Conservation (phyloP, 495 filamentous ascomycete species). For the Daldinia grandis region DNA sequence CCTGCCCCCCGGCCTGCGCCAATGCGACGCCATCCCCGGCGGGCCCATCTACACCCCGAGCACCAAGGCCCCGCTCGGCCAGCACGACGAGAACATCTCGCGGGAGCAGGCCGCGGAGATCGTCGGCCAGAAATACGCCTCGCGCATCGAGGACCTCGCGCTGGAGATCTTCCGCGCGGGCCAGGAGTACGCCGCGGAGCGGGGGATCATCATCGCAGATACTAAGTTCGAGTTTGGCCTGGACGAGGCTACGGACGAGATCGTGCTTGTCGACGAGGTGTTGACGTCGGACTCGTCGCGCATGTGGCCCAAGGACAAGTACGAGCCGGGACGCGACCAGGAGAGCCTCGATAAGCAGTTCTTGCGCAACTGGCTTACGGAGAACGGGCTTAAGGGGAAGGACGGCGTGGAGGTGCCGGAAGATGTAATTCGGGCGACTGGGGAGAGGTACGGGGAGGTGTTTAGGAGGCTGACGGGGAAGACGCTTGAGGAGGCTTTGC, state of each 20-base stretch:
- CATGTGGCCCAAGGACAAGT: slow-evolving; percentile 82
- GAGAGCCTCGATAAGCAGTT: slow-evolving; percentile 91
- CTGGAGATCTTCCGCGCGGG: slow-evolving; percentile 78
- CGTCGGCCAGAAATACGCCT: slow-evolving; percentile 78
- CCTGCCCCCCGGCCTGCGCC: slow-evolving; percentile 70
- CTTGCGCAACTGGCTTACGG: slow-evolving; percentile 84
- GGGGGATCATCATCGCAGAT: slow-evolving; percentile 87
- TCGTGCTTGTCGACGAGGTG: slow-evolving; percentile 92
- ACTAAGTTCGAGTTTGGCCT: slow-evolving; percentile 69
- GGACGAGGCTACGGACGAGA: slow-evolving; percentile 74
- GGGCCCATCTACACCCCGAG: slow-evolving; percentile 85
- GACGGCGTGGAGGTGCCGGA: slow-evolving; percentile 72
- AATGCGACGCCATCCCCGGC: slow-evolving; percentile 74
- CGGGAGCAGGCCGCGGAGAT: slow-evolving; percentile 69
- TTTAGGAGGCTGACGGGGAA: slow-evolving; percentile 55
- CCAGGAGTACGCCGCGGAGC: slow-evolving; percentile 73
- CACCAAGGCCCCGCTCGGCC: slow-evolving; percentile 87
- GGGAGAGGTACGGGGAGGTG: slow-evolving; percentile 57
- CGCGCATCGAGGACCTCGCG: slow-evolving; percentile 74
- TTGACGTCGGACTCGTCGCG: slow-evolving; percentile 84
- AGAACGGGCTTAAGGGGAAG: slow-evolving; percentile 72
- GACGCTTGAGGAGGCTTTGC: slow-evolving; percentile 52
- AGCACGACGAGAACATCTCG: slow-evolving; percentile 91
- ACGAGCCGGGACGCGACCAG: slow-evolving; percentile 77
- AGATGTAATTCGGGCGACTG: slow-evolving; percentile 70